Percentiles rank a stretch among this genome's conserved stretches.
Evolutionary conservation across 345 rosid genomes (phyloP).

Genomic region (Eucalyptus sideroxylon): DNA sequence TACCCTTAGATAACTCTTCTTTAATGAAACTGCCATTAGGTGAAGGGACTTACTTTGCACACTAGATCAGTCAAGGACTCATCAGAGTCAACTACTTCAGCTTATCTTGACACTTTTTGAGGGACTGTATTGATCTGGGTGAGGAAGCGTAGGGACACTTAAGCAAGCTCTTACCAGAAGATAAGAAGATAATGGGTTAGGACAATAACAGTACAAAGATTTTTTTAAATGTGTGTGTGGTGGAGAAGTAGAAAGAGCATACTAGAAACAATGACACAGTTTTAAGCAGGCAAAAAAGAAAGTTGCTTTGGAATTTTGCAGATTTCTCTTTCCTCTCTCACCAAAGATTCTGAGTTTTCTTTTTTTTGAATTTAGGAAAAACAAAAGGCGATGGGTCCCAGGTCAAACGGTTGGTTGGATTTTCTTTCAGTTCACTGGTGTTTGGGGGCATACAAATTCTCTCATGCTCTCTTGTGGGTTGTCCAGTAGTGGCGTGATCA

Average conservation of each 20-base stretch:
- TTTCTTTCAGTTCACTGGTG: conserved; percentile 8
- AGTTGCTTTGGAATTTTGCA: conserved; percentile 10
- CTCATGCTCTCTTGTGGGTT: background rate
- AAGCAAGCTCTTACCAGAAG: background rate
- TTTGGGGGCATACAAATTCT: background rate
- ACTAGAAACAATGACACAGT: conserved; percentile 4
- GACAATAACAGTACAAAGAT: background rate
- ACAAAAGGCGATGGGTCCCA: conserved; percentile 8
- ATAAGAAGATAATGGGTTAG: background rate
- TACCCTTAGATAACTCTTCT: background rate
- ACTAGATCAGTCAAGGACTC: background rate
- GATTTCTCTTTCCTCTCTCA: background rate
- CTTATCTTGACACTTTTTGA: background rate
- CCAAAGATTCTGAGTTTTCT: conserved; percentile 12
- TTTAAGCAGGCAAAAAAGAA: background rate
- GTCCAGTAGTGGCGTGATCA: background rate
- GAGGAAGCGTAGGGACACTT: background rate
- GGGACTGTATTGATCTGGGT: background rate
- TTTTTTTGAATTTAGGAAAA: background rate
- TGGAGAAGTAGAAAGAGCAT: background rate
- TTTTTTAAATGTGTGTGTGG: background rate
- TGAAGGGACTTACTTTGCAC: background rate
- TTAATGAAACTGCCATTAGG: background rate
- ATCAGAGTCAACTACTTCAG: background rate
- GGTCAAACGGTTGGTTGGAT: conserved; percentile 48